Percentiles rank a stretch among this genome's conserved stretches.
Conservation (phyloP, 805 yeast species). For the Candida dajiaensis region DNA sequence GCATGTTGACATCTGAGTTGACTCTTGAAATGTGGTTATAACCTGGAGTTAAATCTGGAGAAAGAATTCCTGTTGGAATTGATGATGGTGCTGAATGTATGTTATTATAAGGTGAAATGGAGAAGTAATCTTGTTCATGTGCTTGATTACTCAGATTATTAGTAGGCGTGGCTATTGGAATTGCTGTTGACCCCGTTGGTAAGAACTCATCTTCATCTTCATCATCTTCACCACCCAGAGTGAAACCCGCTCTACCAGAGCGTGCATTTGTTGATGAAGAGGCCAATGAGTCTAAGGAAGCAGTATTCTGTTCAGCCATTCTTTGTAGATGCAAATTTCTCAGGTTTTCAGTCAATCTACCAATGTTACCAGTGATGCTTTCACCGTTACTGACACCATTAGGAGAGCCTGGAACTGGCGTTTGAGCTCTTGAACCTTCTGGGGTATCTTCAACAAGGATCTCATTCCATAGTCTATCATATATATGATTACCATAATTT, state of each 20-base stretch:
- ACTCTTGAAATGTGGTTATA: constrained; percentile 53
- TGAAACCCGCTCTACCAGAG: constrained; percentile 6
- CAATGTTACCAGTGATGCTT: constrained; percentile 23
- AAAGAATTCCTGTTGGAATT: constrained; percentile 12
- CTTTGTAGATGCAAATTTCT: constrained; percentile 45
- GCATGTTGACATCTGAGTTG: constrained; percentile 35
- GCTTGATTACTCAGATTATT: constrained; percentile 11
- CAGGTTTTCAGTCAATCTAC: constrained; percentile 44
- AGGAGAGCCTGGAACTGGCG: constrained; percentile 26
- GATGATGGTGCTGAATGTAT: background rate
- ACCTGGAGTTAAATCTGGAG: constrained; percentile 50
- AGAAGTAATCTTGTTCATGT: constrained; percentile 31
- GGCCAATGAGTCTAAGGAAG: constrained; percentile 18
- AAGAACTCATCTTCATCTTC: constrained; percentile 20
- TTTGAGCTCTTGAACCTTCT: constrained; percentile 24
- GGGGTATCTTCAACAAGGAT: constrained; percentile 31
- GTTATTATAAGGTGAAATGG: constrained; percentile 11
- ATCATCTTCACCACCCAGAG: constrained; percentile 15
- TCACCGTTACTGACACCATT: constrained; percentile 14
- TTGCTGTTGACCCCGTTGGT: constrained; percentile 7
- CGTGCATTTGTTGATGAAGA: background rate
- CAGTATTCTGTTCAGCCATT: constrained; percentile 31
- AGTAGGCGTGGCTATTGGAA: constrained; percentile 20
- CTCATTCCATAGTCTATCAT: constrained; percentile 74
- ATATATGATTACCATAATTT: constrained; percentile 71